Evolutionary conservation across 2,329 filamentous ascomycete species (phyloP).

Genomic region (Didymella sp.): DNA sequence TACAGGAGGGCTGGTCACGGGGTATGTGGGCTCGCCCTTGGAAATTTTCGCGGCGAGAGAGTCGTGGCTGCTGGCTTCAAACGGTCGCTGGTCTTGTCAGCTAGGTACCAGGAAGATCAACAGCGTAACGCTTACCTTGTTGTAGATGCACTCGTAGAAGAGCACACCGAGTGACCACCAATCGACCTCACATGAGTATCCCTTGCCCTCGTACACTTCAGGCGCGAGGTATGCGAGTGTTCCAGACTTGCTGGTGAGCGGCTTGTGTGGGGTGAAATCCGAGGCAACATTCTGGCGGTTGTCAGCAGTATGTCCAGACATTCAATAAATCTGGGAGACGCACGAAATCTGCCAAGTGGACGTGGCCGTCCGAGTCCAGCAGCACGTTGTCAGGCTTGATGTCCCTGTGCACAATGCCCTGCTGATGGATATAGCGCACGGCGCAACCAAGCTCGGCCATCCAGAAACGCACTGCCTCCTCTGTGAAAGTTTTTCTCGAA

Average conservation of each 20-base stretch:
- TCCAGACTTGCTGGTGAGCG: conserved; percentile 92
- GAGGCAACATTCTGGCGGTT: conserved; percentile 85
- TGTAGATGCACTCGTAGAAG: conserved; percentile 99
- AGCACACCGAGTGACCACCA: conserved; percentile 99
- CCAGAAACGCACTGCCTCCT: conserved; percentile 97
- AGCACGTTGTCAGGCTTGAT: conserved; percentile 54
- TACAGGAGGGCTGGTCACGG: conserved; percentile 90
- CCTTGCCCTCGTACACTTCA: conserved; percentile 89
- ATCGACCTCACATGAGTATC: conserved; percentile 89
- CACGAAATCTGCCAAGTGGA: conserved; percentile 97
- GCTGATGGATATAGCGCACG: conserved; percentile 62
- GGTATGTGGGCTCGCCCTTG: conserved; percentile 82
- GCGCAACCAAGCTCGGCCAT: conserved; percentile 93
- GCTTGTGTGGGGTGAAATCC: conserved; percentile 82
- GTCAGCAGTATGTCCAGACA: conserved; percentile 44
- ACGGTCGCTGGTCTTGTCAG: conserved; percentile 71
- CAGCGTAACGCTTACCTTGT: conserved; percentile 70
- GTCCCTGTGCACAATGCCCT: conserved; percentile 53
- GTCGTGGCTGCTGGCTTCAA: conserved; percentile 87
- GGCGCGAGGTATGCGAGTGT: conserved; percentile 95
- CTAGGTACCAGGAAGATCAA: neutral
- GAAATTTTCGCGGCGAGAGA: conserved; percentile 80
- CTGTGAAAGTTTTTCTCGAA: conserved; percentile 95
- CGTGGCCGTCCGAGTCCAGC: conserved; percentile 65
- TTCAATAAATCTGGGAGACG: conserved; percentile 47